Evolutionary conservation across 108 stramenopile species (phyloP), one percentile per base, ranked within the genome.

Genomic region (Pseudonitzschia delicatissima): DNA sequence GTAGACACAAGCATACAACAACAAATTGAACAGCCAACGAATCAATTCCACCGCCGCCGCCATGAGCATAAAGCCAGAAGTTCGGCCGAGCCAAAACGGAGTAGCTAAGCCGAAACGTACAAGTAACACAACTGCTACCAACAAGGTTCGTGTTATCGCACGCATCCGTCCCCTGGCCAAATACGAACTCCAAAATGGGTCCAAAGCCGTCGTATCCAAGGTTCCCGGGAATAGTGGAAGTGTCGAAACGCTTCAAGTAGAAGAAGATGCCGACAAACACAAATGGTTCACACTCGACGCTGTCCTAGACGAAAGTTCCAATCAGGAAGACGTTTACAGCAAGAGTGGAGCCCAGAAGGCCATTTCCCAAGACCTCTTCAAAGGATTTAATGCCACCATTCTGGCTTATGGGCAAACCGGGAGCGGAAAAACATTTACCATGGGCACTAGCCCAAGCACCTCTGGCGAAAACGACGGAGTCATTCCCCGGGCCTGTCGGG

Each of bases 401-500:
- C 94, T 99, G 57, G 96, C 96, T 8, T 99, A 99, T 69, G 99
- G 99, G 4, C 98, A 98, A 81, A 96, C 96, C 2, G 94, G 97
- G 21, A 82, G 88, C 26, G 95, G 95, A 44, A 93, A 92, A 78
- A 97, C 96, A 29, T 92, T 91, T 39, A 95, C 96, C 8, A 96
- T 98, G 98, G 98, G 99, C 27, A 72, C 82, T 27, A 64, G 86
- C 12, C 80, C 85, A 28, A 83, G 79, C 55, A 73, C 76, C 67
- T 25, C 27, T 28, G 55, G 29, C 13, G 72, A 74, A 47, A 68
- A 35, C 18, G 81, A 76, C 52, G 98, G 99, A 1, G 91, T 99
- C 71, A 98, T 99, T 37, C 99, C 96, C 15, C 91, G 96, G 67
- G 92, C 97, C 0, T 96, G 77, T 26, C 81, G 84, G 62, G 96